These are phyloP conservation scores for Phytophthora capsici DNA, from an alignment of 352 stramenopile genomes.

Conservation along the genomic window DNA sequence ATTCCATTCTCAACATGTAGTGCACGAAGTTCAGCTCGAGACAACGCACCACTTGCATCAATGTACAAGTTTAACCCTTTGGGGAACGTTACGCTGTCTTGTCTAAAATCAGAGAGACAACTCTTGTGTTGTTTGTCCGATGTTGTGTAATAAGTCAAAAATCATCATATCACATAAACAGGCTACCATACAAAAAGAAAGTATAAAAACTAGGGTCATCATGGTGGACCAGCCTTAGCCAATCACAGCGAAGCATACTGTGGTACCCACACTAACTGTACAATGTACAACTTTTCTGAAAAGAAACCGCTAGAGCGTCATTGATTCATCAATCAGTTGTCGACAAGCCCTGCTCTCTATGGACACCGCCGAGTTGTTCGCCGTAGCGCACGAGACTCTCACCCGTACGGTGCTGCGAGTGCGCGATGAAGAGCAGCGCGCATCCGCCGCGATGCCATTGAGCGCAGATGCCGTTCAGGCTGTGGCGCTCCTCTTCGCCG, in stretches of 20 bases:
- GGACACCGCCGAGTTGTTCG: slow-evolving; percentile 32
- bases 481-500: slow-evolving; percentile 44
- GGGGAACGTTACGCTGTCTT: no score
- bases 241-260: no score
- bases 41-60: no score
- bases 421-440: slow-evolving; percentile 28
- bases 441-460: background rate
- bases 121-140: background rate
- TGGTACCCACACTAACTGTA: no score
- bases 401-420: slow-evolving; percentile 41
- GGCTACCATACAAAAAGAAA: background rate
- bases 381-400: slow-evolving; percentile 36
- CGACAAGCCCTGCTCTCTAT: slow-evolving; percentile 9
- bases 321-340: slow-evolving; percentile 12
- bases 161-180: slow-evolving; percentile 11
- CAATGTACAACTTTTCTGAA: no score
- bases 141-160: slow-evolving; percentile 5
- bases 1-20: background rate
- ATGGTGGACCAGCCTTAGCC: background rate
- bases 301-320: slow-evolving; percentile 10
- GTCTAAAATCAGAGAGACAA: background rate
- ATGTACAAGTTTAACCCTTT: no score
- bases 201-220: slow-evolving; percentile 20
- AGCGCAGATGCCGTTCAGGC: slow-evolving; percentile 34
- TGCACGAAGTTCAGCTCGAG: background rate